phyloP scores from a whole-genome alignment of 768 basidiomycete species.

The Imleria badia region DNA sequence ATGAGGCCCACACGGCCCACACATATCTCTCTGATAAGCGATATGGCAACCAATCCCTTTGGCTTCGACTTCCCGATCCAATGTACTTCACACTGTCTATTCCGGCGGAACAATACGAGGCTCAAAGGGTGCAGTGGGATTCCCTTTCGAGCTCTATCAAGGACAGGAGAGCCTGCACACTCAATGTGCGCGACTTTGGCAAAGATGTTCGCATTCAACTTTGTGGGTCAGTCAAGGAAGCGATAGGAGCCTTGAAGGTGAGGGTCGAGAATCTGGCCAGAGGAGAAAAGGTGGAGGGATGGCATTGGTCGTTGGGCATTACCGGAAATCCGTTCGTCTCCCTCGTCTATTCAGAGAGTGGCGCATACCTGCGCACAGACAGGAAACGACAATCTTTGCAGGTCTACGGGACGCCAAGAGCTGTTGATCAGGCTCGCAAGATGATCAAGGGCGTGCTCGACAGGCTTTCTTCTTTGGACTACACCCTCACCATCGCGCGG shows the following conservation, averaged over 20 bases:
- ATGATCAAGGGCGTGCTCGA: slow-evolving; percentile 50
- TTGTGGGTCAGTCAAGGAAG: slow-evolving; percentile 51
- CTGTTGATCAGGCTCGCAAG: slow-evolving; percentile 42
- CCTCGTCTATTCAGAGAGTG: slow-evolving; percentile 35
- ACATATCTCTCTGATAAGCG: slow-evolving; percentile 35
- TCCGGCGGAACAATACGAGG: slow-evolving; percentile 47
- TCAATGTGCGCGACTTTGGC: slow-evolving; percentile 29
- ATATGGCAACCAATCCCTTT: slow-evolving; percentile 36
- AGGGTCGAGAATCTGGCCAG: slow-evolving; percentile 53
- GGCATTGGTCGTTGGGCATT: slow-evolving; percentile 47
- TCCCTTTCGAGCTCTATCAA: slow-evolving; percentile 37
- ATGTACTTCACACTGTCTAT: slow-evolving; percentile 52
- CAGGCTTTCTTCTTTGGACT: slow-evolving; percentile 45
- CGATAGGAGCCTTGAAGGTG: slow-evolving; percentile 57
- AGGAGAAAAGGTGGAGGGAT: slow-evolving; percentile 49
- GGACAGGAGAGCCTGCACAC: slow-evolving; percentile 36
- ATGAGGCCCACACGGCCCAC: slow-evolving; percentile 43
- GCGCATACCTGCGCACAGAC: slow-evolving; percentile 47
- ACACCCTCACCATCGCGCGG: slow-evolving; percentile 37
- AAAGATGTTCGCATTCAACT: slow-evolving; percentile 41
- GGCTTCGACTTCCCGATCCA: slow-evolving; percentile 46
- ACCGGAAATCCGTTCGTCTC: slow-evolving; percentile 34
- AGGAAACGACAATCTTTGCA: slow-evolving; percentile 44
- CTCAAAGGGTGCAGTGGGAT: slow-evolving; percentile 52
- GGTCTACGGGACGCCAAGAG: slow-evolving; percentile 43